These are phyloP conservation scores for Exophiala aquamarina DNA, from an alignment of 2,329 filamentous ascomycete species.

Conservation along the genomic window DNA sequence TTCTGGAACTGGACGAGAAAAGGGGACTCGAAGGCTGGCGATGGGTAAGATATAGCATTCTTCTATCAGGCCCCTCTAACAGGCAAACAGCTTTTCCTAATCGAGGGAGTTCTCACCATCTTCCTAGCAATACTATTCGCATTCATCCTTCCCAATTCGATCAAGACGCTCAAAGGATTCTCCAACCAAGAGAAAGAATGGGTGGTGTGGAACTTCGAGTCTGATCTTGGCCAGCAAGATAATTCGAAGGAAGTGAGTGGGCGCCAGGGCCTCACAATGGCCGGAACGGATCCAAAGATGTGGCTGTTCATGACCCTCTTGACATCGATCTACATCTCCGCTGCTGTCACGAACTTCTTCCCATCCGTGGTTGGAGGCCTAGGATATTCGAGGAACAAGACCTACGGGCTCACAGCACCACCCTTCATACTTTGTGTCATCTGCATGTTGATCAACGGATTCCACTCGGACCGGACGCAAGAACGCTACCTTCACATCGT, in stretches of 20 bases:
- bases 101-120: conserved; percentile 67
- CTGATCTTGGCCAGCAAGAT: conserved; percentile 21
- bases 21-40: conserved; percentile 59
- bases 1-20: conserved; percentile 58
- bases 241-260: conserved; percentile 31
- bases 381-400: conserved; percentile 56
- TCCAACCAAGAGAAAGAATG: conserved; percentile 56
- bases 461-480: conserved; percentile 69
- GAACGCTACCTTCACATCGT: conserved; percentile 70
- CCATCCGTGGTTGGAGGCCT: conserved; percentile 69
- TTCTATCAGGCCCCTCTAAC: too few relatives aligned
- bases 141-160: conserved; percentile 67
- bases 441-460: conserved; percentile 64
- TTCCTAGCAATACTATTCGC: conserved; percentile 57
- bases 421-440: conserved; percentile 37
- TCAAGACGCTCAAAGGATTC: conserved; percentile 60
- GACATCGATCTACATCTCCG: conserved; percentile 42
- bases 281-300: conserved; percentile 36
- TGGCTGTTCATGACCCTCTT: conserved; percentile 38
- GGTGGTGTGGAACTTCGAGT: conserved; percentile 41
- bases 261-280: conserved; percentile 32
- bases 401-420: conserved; percentile 18
- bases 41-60: conserved; percentile 39
- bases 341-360: conserved; percentile 67
- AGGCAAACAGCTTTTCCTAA: conserved; percentile 64